Evolutionary conservation across 2,329 filamentous ascomycete genomes (phyloP).

Genomic region (Zasmidium angulare): DNA sequence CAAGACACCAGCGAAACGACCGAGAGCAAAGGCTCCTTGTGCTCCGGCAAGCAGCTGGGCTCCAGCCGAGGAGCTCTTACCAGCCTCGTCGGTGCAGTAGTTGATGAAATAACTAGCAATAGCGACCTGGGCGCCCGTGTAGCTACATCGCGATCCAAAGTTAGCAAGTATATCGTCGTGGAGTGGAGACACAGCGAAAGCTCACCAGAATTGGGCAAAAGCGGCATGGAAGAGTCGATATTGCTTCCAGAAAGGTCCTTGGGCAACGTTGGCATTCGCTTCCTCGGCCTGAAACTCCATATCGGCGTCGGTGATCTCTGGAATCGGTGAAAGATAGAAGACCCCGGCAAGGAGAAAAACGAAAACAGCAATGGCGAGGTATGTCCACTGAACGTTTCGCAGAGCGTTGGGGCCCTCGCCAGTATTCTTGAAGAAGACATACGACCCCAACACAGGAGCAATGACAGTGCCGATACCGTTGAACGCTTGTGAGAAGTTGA

Average conservation of each 20-base stretch:
- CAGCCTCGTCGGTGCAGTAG: conserved; percentile 50
- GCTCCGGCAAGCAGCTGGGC: conserved; percentile 72
- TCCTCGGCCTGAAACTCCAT: conserved; percentile 54
- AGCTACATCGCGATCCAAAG: conserved; percentile 48
- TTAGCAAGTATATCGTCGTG: background rate
- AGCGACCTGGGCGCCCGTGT: conserved; percentile 70
- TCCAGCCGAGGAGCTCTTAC: conserved; percentile 55
- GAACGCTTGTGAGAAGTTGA: conserved; percentile 60
- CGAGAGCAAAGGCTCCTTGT: conserved; percentile 70
- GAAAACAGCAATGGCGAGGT: conserved; percentile 62
- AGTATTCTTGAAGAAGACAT: conserved; percentile 61
- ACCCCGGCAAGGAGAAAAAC: conserved; percentile 57
- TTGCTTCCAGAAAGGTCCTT: conserved; percentile 57
- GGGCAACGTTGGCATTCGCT: conserved; percentile 33
- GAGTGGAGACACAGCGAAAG: background rate
- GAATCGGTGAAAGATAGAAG: conserved; percentile 51
- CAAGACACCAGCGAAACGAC: conserved; percentile 66
- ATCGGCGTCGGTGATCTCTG: conserved; percentile 61
- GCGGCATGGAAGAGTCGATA: conserved; percentile 75
- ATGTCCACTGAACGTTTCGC: conserved; percentile 64
- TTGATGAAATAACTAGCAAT: conserved; percentile 68
- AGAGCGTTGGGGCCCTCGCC: conserved; percentile 51
- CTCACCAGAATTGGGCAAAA: conserved; percentile 64
- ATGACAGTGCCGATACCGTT: conserved; percentile 60
- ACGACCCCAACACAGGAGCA: conserved; percentile 59